Evolutionary conservation across 148 eudicot genomes (phyloP).

Genomic region (Persicaria maculosa): DNA sequence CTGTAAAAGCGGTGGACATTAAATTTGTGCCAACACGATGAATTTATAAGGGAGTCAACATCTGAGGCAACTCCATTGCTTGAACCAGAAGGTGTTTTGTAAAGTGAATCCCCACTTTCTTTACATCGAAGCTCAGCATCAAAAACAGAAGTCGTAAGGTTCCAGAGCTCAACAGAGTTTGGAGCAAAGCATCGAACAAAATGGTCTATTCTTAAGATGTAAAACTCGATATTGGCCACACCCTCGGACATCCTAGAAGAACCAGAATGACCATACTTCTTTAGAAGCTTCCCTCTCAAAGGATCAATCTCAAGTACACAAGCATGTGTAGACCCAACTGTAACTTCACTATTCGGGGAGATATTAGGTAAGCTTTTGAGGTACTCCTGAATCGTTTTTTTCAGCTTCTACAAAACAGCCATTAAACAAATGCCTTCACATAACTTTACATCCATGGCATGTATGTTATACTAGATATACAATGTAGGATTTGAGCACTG

Average conservation of each 20-base stretch:
- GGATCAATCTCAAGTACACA: conserved; percentile 74
- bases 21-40: conserved; percentile 63
- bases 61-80: conserved; percentile 30
- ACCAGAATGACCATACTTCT: conserved; percentile 42
- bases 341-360: conserved; percentile 67
- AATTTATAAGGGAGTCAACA: conserved; percentile 35
- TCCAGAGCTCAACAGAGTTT: conserved; percentile 54
- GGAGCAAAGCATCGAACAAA: conserved; percentile 46
- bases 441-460: background rate
- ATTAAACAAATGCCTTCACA: background rate
- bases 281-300: conserved; percentile 59
- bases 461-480: background rate
- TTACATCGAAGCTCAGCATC: conserved; percentile 72
- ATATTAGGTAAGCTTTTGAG: conserved; percentile 60
- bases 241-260: conserved; percentile 19
- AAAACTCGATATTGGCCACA: conserved; percentile 40
- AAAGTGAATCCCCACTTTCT: conserved; percentile 37
- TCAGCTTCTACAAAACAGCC: conserved; percentile 45
- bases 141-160: conserved; percentile 66
- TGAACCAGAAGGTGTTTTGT: conserved; percentile 29
- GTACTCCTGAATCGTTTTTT: conserved; percentile 44
- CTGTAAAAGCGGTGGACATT: conserved; percentile 51
- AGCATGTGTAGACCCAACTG: conserved; percentile 73
- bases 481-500: background rate
- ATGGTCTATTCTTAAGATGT: conserved; percentile 83